Evolutionary conservation across 805 yeast genomes (phyloP).

Genomic region (Saturnispora zaruensis): DNA sequence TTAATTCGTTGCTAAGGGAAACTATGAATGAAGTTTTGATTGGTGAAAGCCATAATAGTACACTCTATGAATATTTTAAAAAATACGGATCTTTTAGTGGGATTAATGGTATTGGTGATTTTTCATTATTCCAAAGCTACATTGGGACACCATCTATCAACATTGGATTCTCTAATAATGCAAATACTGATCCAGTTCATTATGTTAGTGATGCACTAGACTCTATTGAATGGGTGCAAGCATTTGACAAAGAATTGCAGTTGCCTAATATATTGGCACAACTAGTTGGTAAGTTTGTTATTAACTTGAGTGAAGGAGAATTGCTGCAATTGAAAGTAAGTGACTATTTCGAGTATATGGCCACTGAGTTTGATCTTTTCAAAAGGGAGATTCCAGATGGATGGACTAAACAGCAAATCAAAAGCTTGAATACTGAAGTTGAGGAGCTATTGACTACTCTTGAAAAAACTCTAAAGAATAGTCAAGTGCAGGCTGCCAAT

Average conservation of each 20-base stretch:
- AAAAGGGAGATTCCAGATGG: slow-evolving; percentile 20
- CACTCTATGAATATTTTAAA: slow-evolving; percentile 44
- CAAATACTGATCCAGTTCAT: slow-evolving; percentile 39
- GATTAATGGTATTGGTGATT: slow-evolving; percentile 44
- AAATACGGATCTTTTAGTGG: slow-evolving; percentile 31
- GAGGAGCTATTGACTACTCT: neutral
- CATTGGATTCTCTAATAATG: slow-evolving; percentile 34
- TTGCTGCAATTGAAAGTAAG: slow-evolving; percentile 40
- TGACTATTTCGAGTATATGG: slow-evolving; percentile 40
- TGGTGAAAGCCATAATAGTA: slow-evolving; percentile 24
- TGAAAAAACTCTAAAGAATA: slow-evolving; percentile 31
- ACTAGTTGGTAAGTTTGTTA: slow-evolving; percentile 46
- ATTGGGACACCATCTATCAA: slow-evolving; percentile 59
- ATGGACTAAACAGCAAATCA: slow-evolving; percentile 20
- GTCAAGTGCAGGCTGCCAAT: neutral
- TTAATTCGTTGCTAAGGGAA: slow-evolving; percentile 36
- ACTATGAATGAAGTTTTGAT: slow-evolving; percentile 41
- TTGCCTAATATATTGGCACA: slow-evolving; percentile 51
- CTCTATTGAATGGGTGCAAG: slow-evolving; percentile 46
- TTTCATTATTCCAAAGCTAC: slow-evolving; percentile 53
- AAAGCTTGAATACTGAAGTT: neutral
- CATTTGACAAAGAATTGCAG: slow-evolving; percentile 37
- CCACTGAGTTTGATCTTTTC: slow-evolving; percentile 27
- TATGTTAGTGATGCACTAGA: slow-evolving; percentile 55
- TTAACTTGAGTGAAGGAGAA: slow-evolving; percentile 50